Percentiles rank a stretch among this genome's conserved stretches.
Conservation (phyloP, 768 basidiomycete genomes). For the Termitomyces titanicus region DNA sequence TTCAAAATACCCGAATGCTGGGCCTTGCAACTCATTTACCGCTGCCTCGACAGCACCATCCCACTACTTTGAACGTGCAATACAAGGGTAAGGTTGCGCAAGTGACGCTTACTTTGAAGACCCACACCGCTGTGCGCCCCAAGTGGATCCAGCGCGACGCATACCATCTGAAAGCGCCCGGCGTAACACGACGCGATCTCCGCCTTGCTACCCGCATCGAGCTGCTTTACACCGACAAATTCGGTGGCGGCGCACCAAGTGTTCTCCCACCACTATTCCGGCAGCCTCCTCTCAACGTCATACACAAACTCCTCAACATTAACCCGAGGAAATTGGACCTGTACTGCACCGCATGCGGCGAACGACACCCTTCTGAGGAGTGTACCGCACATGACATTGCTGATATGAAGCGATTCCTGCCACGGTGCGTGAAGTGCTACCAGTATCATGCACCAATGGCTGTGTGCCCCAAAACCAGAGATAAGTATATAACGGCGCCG, state of each 20-base stretch:
- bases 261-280: neutral
- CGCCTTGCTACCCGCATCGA: constrained; percentile 46
- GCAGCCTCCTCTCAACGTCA: neutral
- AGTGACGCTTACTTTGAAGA: constrained; percentile 18
- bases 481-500: neutral
- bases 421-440: neutral
- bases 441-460: constrained; percentile 5
- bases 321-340: neutral
- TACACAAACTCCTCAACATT: constrained; percentile 2
- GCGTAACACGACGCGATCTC: constrained; percentile 49
- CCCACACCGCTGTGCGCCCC: constrained; percentile 20
- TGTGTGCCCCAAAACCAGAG: neutral
- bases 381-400: neutral
- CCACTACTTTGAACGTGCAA: constrained; percentile 15
- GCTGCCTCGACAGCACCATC: constrained; percentile 20
- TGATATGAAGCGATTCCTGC: neutral
- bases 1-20: neutral
- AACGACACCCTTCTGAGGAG: neutral
- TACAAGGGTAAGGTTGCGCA: constrained; percentile 5
- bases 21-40: neutral
- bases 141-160: neutral
- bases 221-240: constrained; percentile 2
- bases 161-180: constrained; percentile 22
- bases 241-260: neutral
- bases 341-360: constrained; percentile 4